phyloP scores from a whole-genome alignment of 306 rosid species.

The Quercus mongolica region DNA sequence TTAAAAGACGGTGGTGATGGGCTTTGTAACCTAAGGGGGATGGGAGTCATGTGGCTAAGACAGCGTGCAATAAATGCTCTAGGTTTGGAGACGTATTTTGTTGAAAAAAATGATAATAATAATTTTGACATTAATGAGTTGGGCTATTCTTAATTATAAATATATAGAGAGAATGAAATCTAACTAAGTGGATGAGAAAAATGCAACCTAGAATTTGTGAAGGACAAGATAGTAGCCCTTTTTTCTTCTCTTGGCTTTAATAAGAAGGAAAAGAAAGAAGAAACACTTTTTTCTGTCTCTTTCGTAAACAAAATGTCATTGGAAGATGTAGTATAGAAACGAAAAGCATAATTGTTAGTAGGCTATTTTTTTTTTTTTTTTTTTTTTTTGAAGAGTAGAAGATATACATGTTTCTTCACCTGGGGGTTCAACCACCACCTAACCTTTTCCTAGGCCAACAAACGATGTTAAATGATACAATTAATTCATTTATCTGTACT shows the following conservation, averaged over 20 bases:
- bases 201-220: conserved; percentile 25
- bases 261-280: not conserved
- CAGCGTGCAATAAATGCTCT: conserved; percentile 41
- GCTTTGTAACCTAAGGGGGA: conserved; percentile 18
- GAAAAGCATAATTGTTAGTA: not conserved
- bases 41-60: conserved; percentile 40
- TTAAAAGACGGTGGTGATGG: conserved; percentile 24
- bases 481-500: conserved; percentile 42
- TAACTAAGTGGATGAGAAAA: conserved; percentile 33
- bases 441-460: conserved; percentile 67
- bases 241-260: not conserved
- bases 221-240: conserved; percentile 39
- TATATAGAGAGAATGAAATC: not conserved
- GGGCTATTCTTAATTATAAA: conserved; percentile 12
- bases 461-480: conserved; percentile 64
- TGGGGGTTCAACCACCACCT: conserved; percentile 92
- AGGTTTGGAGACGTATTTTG: conserved; percentile 1
- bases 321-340: not conserved
- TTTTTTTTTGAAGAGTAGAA: conserved; percentile 6
- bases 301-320: not conserved
- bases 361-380: not conserved
- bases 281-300: not conserved
- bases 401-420: conserved; percentile 9
- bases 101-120: not conserved
- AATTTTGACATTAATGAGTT: conserved; percentile 14